Base-by-base conservation (phyloP, 2,329 filamentous ascomycete genomes). In the Didymella arachidicola region DNA sequence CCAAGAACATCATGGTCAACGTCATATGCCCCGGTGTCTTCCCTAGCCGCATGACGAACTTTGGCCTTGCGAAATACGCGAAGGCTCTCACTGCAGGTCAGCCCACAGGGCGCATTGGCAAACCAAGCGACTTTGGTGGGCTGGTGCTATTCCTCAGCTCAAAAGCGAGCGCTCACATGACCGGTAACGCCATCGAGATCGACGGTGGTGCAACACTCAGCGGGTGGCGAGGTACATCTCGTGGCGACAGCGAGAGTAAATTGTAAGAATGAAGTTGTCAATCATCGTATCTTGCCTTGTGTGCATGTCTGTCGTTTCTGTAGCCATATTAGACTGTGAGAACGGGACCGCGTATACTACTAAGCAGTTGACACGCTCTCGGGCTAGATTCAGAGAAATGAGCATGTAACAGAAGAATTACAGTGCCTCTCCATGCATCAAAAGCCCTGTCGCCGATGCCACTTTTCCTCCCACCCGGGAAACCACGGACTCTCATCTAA, bases 401-500 rank as follows among this genome's bases (percentile, higher is more conserved):
- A 36, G 16, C 32, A n/a, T 36, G 32, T 2, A 16, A 14, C 22
- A 43, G 18, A 39, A 22, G 36, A 39, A 12, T 2, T 4, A 14
- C 5, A 1, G 1, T 16, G 12, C 11, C 6, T 16, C 30, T 32
- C 14, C 41, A 11, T 7, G 8, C 7, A 27, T 51, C 50, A 86
- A 68, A 85, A 89, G 0, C 87, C 87, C 69, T 90, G 87, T 72
- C 85, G 79, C 2, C 78, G 73, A 72, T 83, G 82, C 90, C 90
- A 93, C 73, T 90, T 92, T 72, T 86, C 84, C 78, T 89, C 83
- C 92, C 92, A 96, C 0, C 87, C 87, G 0, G 84, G 86, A 73
- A 89, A 96, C 75, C 86, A 94, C 1, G 92, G 92, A 66, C 84
- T 87, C 63, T 95, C 90, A 11, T 88, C 86, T 59, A 96, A 73